Conservation (phyloP, 805 yeast genomes). For the Metschnikowia baotianmanensis region DNA sequence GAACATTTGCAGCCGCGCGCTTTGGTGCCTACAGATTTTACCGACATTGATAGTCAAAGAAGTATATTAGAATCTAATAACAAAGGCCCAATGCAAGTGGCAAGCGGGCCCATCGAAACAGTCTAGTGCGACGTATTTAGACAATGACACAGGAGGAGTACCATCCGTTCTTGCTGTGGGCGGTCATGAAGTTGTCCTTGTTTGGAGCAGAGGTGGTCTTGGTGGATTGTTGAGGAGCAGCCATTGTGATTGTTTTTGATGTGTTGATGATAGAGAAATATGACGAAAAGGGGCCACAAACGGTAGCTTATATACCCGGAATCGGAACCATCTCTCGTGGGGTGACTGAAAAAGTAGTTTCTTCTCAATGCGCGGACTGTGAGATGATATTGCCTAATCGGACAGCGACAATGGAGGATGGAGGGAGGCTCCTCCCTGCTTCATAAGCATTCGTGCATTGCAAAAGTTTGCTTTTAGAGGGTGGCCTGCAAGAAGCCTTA, state of each 20-base stretch:
- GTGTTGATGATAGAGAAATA: not conserved
- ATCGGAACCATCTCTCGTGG: not conserved
- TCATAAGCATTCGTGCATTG: not conserved
- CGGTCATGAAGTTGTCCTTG: constrained; percentile 13
- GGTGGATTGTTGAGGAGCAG: constrained; percentile 11
- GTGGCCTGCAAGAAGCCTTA: not conserved
- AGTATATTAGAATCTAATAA: not conserved
- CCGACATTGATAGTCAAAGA: not conserved
- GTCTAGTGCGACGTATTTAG: not conserved
- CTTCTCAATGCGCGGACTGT: constrained; percentile 7
- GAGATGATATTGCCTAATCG: constrained; percentile 2
- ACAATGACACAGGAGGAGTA: constrained; percentile 12
- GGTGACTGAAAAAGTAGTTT: not conserved
- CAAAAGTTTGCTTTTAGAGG: not conserved
- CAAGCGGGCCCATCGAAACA: not conserved
- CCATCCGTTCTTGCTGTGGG: constrained; percentile 10
- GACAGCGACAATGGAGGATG: constrained; percentile 2
- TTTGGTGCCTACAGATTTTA: too few species aligned
- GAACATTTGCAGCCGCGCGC: not conserved
- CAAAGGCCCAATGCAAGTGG: too few species aligned
- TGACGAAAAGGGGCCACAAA: not conserved
- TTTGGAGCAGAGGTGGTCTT: constrained; percentile 6
- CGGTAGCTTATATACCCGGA: not conserved
- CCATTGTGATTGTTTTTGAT: constrained; percentile 5
- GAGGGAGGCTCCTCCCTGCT: not conserved